A percentile compares a stretch with the other conserved stretches of the same genome.
phyloP scores from a whole-genome alignment of 2,329 filamentous ascomycete genomes.

The Sporothrix phasma region DNA sequence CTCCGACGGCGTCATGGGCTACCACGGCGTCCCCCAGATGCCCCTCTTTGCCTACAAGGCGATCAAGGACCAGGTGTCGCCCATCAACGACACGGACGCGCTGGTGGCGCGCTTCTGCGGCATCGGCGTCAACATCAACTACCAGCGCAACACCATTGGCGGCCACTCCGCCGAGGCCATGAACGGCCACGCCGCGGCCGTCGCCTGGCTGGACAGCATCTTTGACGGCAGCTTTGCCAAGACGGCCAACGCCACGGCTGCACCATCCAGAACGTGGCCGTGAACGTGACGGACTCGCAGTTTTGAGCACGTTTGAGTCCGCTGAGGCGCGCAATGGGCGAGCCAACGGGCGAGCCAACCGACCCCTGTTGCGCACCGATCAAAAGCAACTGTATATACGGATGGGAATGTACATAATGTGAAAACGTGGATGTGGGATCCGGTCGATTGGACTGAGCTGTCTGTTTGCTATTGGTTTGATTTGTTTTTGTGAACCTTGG shows the following conservation, averaged over 20 bases:
- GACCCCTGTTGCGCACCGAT: no score
- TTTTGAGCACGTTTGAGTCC: no score
- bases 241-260: constrained; percentile 13
- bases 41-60: constrained; percentile 40
- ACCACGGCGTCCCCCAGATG: constrained; percentile 34
- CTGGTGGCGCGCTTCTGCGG: constrained; percentile 24
- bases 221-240: constrained; percentile 16
- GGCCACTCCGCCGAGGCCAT: constrained; percentile 29
- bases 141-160: constrained; percentile 33
- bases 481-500: no score
- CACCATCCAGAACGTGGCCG: constrained; percentile 8
- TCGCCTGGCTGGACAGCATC: constrained; percentile 20
- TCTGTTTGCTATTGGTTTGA: no score
- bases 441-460: no score
- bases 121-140: constrained; percentile 34
- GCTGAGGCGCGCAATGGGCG: no score
- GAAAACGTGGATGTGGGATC: no score
- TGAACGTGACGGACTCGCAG: constrained; percentile 12
- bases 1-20: constrained; percentile 26
- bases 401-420: no score
- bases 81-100: constrained; percentile 32
- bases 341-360: no score
- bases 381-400: no score
- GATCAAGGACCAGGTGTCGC: constrained; percentile 33
- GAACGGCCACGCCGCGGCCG: constrained; percentile 21